Base-by-base conservation (phyloP, 352 stramenopile species). In the Pythium aphanidermatum region DNA sequence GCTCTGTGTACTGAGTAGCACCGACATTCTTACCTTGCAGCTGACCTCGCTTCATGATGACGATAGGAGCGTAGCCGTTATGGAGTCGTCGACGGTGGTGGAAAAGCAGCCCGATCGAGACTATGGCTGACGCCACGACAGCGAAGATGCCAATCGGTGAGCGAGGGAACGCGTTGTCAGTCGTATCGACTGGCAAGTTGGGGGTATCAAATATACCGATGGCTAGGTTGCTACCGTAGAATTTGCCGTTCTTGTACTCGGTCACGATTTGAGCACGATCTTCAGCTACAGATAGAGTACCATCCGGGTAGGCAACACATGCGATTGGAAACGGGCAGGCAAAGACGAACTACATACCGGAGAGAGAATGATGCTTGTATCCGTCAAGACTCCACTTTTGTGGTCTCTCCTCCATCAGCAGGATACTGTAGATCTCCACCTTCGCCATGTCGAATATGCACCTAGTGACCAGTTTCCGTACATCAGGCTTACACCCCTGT, bases 401-500 rank as follows among this genome's bases (percentile, higher is more conserved):
- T 1, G 46, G 35, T 6, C 50, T 16, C 2, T 79, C 70, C 20
- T 73, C 56, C 16, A 43, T 65, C 33, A 88, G 35, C 1, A 83
- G 66, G 31, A 88, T 63, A 38, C 73, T 84, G 48, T 83, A 88
- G 53, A 86, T 63, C 40, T 83, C 64, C 23, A 83, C 52, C 37
- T 70, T 65, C 11, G 50, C 38, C 71, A 87, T 86, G 31, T 83
- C 57, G 33, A 84, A 84, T 4, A 59, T 65, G 46, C 75, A 88
- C 5, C 70, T 83, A n/a, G n/a, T n/a, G n/a, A n/a, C n/a, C n/a
- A n/a, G n/a, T n/a, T n/a, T n/a, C n/a, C n/a, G n/a, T n/a, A n/a
- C n/a, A n/a, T n/a, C n/a, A n/a, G n/a, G n/a, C n/a, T n/a, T n/a
- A n/a, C n/a, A n/a, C n/a, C n/a, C n/a, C n/a, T n/a, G n/a, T n/a